Base-by-base conservation (phyloP, 306 rosid genomes). In the Cucurbita ficifolia region DNA sequence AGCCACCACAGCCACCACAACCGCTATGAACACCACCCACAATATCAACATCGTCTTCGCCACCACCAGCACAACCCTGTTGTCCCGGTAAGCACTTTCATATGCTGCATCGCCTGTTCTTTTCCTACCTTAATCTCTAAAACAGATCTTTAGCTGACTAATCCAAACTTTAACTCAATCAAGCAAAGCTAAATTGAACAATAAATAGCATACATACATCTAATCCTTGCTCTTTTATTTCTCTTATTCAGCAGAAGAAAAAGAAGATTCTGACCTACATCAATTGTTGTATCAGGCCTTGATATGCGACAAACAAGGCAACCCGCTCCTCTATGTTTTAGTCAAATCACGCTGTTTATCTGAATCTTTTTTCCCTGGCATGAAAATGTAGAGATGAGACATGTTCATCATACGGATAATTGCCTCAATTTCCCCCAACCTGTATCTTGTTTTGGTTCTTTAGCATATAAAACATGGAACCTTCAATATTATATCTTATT, bases 261-360 rank as follows among this genome's bases (percentile, higher is more conserved):
- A 84, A 52, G 86, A 89, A 78, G 77, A 40, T 67, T 64, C 68
- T 83, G 79, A 86, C 98, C 82, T 88, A 87, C 87, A 81, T 88
- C 70, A 82, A 75, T 58, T 87, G 91, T 76, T 89, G 90, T 40
- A 85, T 92, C 75, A 89, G 81, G 86, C 91, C 89, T 72, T 80
- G 86, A 88, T 60, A 67, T 45, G 76, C 67, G 59, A 71, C 74
- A 61, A 52, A 67, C 57, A 59, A 68, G 12, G 35, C 74, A 42
- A 69, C 48, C 40, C 54, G 60, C 65, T 60, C 53, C 81, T 68
- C 57, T 77, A 70, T 60, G 42, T 75, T 75, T n/a, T 77, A 59
- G 73, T 58, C 46, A 55, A 56, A 7, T 50, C 39, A 8, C n/a
- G 74, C 74, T 49, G 57, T 70, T 14, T 13, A 24, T 45, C 74